Base-by-base conservation (phyloP, 768 basidiomycete genomes). In the Mycena filopes region DNA sequence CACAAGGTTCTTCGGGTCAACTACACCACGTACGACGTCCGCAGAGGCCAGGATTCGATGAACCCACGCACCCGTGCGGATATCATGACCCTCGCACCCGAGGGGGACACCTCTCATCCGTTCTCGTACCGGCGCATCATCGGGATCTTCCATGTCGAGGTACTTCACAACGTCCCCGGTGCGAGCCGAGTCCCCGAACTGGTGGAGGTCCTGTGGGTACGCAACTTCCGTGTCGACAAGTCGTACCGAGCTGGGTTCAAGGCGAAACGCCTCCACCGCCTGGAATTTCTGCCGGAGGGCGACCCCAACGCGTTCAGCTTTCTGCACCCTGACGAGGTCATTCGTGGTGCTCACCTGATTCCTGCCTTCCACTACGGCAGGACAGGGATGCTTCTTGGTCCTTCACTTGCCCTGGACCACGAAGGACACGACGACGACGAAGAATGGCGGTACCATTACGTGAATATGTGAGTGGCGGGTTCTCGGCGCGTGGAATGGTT, bases 1-100 rank as follows among this genome's bases (percentile, higher is more conserved):
- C 75, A 78, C 63, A 70, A 71, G 42, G 57, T 68, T n/a, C 9
- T 78, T 4, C 71, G 71, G 0, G 31, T 81, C 49, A 78, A 79
- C 65, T 80, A 79, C 57, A 80, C 77, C 0, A 78, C 40, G 5
- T 65, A 65, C 33, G 56, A 65, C 25, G 29, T 65, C 2, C 42
- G 50, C 2, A 33, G 33, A 72, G 67, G 65, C 5, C 79, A 81
- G 57, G 80, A 83, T 53, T 50, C 60, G 0, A 56, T 81, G 41
- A 78, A 79, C 29, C 71, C 74, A 3, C 20, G 53, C 77, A 13
- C 76, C 59, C 53, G 65, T 65, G 9, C 60, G 0, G 71, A 81
- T 18, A 38, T 82, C 10, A 78, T 70, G 60, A 60, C 67, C 3
- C 57, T 26, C 0, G 63, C 60, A 48, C 70, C 74, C 0, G 70